Percentiles rank a stretch among this genome's conserved stretches.
Evolutionary conservation across 441 rosid species (phyloP).

Genomic region (Arabidopsis hybrid): DNA sequence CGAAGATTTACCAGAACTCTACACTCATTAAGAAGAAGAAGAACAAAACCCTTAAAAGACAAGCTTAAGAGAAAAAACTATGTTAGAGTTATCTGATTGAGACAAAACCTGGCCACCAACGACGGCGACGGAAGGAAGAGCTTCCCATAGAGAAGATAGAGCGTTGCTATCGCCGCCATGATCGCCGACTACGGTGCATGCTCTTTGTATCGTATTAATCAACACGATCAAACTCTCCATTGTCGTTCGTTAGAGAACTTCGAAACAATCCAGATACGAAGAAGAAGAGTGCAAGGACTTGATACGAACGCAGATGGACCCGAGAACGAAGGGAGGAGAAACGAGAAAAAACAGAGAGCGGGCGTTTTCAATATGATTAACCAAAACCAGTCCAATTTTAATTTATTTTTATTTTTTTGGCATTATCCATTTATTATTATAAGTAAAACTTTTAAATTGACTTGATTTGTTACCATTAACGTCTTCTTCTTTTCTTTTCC

Average conservation of each 20-base stretch:
- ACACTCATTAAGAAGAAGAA: constrained; percentile 16
- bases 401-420: neutral
- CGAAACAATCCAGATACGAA: neutral
- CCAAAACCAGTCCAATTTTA: constrained; percentile 32
- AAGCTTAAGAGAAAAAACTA: constrained; percentile 15
- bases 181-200: constrained; percentile 88
- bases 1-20: constrained; percentile 97
- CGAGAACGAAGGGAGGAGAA: neutral
- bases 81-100: neutral
- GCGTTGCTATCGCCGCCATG: constrained; percentile 57
- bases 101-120: constrained; percentile 88
- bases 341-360: constrained; percentile 27
- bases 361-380: constrained; percentile 38
- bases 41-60: neutral
- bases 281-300: constrained; percentile 4
- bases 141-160: constrained; percentile 94
- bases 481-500: too few relatives aligned
- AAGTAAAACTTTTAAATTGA: neutral
- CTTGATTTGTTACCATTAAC: constrained; percentile 3
- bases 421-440: neutral
- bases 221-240: constrained; percentile 83
- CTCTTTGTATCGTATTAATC: constrained; percentile 81
- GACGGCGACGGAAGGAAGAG: constrained; percentile 90
- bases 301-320: constrained; percentile 4
- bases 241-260: constrained; percentile 34